phyloP scores from a whole-genome alignment of 768 basidiomycete genomes.

The Tephrocybe sp. region DNA sequence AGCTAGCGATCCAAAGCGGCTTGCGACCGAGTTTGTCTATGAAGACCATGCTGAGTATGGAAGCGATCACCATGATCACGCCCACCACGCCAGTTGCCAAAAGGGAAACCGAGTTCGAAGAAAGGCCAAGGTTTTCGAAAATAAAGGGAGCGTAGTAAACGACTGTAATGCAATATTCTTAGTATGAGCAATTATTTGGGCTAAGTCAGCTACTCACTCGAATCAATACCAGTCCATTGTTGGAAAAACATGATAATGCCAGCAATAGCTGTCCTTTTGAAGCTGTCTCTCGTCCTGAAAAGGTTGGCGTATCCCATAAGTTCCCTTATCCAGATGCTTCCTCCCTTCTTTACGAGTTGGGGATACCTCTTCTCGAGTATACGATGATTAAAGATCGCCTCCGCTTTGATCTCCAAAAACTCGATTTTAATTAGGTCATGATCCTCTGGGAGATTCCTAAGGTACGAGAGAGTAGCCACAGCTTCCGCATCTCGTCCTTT shows the following conservation, averaged over 20 bases:
- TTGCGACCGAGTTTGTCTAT: conserved; percentile 39
- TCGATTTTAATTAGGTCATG: conserved; percentile 35
- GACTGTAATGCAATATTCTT: conserved; percentile 7
- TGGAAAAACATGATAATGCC: conserved; percentile 20
- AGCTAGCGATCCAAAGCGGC: conserved; percentile 38
- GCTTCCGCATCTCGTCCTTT: conserved; percentile 37
- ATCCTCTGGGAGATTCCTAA: conserved; percentile 32
- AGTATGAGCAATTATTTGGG: conserved; percentile 11
- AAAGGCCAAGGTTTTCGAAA: conserved; percentile 39
- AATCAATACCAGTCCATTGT: conserved; percentile 26
- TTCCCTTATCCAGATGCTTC: conserved; percentile 15
- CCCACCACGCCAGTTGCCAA: conserved; percentile 43
- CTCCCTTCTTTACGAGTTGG: conserved; percentile 15
- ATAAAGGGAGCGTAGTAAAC: conserved; percentile 27
- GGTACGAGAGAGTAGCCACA: conserved; percentile 28
- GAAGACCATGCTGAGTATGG: conserved; percentile 33
- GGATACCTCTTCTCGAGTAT: conserved; percentile 23
- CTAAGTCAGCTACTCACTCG: conserved; percentile 13
- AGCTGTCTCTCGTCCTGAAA: conserved; percentile 17
- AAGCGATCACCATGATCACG: conserved; percentile 28
- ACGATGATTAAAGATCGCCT: conserved; percentile 15
- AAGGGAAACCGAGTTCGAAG: conserved; percentile 38
- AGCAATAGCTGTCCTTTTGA: conserved; percentile 16
- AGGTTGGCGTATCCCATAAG: conserved; percentile 17
- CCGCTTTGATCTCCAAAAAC: conserved; percentile 32